phyloP scores from a whole-genome alignment of 768 basidiomycete genomes.

The Russula abietina region DNA sequence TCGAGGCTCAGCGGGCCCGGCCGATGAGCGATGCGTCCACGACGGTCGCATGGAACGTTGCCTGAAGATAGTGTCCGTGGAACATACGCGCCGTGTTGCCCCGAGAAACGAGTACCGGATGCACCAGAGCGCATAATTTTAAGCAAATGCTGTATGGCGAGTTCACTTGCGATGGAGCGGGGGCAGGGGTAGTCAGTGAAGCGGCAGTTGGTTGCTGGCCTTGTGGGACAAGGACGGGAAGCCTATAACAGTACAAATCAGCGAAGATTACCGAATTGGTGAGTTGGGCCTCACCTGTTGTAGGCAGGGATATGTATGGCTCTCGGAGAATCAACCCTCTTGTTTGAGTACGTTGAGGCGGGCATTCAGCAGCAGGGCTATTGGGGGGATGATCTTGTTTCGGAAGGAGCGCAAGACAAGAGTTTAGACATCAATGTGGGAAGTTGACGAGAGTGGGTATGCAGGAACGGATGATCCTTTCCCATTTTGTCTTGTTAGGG shows the following conservation, averaged over 20 bases:
- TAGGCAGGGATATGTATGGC: slow-evolving; percentile 55
- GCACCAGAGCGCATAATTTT: slow-evolving; percentile 52
- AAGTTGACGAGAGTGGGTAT: slow-evolving; percentile 33
- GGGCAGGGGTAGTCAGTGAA: slow-evolving; percentile 49
- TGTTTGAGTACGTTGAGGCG: slow-evolving; percentile 55
- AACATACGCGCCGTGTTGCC: slow-evolving; percentile 24
- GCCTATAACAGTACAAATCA: slow-evolving; percentile 37
- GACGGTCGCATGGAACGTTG: slow-evolving; percentile 67
- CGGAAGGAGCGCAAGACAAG: slow-evolving; percentile 77
- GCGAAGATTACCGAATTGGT: neutral
- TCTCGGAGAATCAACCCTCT: slow-evolving; percentile 47
- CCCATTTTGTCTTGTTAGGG: slow-evolving; percentile 46
- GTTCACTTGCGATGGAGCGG: slow-evolving; percentile 57
- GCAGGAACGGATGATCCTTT: slow-evolving; percentile 38
- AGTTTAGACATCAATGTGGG: slow-evolving; percentile 72
- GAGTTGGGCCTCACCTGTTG: slow-evolving; percentile 53
- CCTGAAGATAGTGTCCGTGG: slow-evolving; percentile 56
- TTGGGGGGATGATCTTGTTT: slow-evolving; percentile 68
- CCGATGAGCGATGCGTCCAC: slow-evolving; percentile 65
- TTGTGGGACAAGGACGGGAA: slow-evolving; percentile 71
- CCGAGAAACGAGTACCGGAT: slow-evolving; percentile 27
- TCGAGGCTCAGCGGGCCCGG: slow-evolving; percentile 13
- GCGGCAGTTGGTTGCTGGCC: slow-evolving; percentile 52
- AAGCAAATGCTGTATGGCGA: slow-evolving; percentile 61
- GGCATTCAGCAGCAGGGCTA: slow-evolving; percentile 48